These are phyloP conservation scores for Fusarium dimerum DNA, from an alignment of 2,329 filamentous ascomycete genomes.

Conservation along the genomic window DNA sequence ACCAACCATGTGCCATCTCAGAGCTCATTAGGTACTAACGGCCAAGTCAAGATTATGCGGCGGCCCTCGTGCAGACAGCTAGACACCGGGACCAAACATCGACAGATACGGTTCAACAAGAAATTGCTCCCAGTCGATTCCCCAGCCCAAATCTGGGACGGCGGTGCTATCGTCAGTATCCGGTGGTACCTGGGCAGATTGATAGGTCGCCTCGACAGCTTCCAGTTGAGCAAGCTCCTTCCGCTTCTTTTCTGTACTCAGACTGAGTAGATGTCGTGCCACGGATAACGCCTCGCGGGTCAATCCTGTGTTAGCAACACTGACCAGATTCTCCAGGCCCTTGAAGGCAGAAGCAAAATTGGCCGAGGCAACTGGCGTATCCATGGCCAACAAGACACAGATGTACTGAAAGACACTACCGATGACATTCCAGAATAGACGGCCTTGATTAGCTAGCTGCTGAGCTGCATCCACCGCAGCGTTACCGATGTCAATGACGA, in stretches of 20 bases:
- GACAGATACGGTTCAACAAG: slow-evolving; percentile 21
- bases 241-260: slow-evolving; percentile 18
- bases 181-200: slow-evolving; percentile 4
- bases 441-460: slow-evolving; percentile 16
- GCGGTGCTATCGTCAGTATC: slow-evolving; percentile 1
- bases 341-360: slow-evolving; percentile 15
- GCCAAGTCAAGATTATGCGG: slow-evolving; percentile 1
- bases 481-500: slow-evolving; percentile 18
- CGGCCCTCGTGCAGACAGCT: slow-evolving; percentile 3
- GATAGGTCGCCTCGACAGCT: slow-evolving; percentile 16
- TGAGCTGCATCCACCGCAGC: slow-evolving; percentile 17
- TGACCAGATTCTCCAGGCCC: slow-evolving; percentile 18
- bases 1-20: background rate
- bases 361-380: slow-evolving; percentile 13
- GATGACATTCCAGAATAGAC: slow-evolving; percentile 25
- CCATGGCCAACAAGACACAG: slow-evolving; percentile 24
- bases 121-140: slow-evolving; percentile 21
- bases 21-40: background rate
- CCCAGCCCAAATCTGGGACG: slow-evolving; percentile 13
- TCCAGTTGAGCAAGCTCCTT: slow-evolving; percentile 21
- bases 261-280: slow-evolving; percentile 20
- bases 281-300: slow-evolving; percentile 23
- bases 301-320: slow-evolving; percentile 15
- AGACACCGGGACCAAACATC: slow-evolving; percentile 17
- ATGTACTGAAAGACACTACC: slow-evolving; percentile 26